Percentiles rank a stretch among this genome's conserved stretches.
phyloP scores from a whole-genome alignment of 257 asterid species.

The Capsicum baccatum region DNA sequence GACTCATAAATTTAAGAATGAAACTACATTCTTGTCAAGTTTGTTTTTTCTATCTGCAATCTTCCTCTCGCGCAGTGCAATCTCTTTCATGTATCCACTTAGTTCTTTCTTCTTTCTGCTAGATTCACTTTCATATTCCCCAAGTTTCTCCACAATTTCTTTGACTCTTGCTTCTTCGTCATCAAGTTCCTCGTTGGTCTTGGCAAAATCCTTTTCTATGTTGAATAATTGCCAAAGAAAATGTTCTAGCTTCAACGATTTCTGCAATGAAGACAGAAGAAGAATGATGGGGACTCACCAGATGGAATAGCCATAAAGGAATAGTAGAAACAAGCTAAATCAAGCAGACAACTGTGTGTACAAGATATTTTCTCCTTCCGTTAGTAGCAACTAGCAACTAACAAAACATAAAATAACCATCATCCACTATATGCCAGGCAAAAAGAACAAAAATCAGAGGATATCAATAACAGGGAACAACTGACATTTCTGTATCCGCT shows the following conservation, averaged over 20 bases:
- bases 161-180: conserved; percentile 72
- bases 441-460: neutral
- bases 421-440: conserved; percentile 4
- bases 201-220: conserved; percentile 74
- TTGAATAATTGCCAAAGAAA: conserved; percentile 86
- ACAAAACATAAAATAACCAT: neutral
- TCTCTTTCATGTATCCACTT: conserved; percentile 79
- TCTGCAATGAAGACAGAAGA: conserved; percentile 55
- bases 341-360: neutral
- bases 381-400: neutral
- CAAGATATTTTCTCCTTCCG: neutral
- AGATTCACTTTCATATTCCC: conserved; percentile 69
- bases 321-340: conserved; percentile 6
- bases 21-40: conserved; percentile 75
- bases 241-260: conserved; percentile 84
- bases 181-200: conserved; percentile 80
- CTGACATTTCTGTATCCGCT: neutral
- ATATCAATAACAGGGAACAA: neutral
- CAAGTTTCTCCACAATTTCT: conserved; percentile 82
- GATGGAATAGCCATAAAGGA: conserved; percentile 10
- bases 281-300: neutral
- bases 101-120: conserved; percentile 77
- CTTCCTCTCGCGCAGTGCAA: conserved; percentile 68
- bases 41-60: conserved; percentile 75
- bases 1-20: conserved; percentile 20